Evolutionary conservation across 371 early-diverging fungal genomes (phyloP).

Genomic region (Mucor saturninus): DNA sequence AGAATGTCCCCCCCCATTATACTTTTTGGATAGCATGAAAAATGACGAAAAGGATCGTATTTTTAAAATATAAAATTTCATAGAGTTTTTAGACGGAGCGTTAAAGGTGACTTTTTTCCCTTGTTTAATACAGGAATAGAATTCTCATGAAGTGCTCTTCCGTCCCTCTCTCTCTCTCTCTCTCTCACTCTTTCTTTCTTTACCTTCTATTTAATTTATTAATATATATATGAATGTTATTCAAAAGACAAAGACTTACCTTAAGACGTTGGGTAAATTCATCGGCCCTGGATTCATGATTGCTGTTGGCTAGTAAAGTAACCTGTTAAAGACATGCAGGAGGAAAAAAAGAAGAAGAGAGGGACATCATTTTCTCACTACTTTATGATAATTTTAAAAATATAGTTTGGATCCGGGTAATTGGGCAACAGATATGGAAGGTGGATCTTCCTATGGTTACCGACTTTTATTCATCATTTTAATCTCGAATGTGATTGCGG

Average conservation of each 20-base stretch:
- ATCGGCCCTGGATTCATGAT: slow-evolving; percentile 59
- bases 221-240: slow-evolving; percentile 1
- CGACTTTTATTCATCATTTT: slow-evolving; percentile 74
- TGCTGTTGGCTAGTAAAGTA: slow-evolving; percentile 52
- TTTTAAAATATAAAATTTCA: no score
- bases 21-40: no score
- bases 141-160: no score
- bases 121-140: no score
- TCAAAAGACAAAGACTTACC: slow-evolving; percentile 15
- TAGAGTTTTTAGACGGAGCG: no score
- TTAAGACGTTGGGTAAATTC: slow-evolving; percentile 34
- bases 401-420: slow-evolving; percentile 74
- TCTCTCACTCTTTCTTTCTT: neutral
- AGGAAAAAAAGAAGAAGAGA: no score
- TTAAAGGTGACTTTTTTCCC: no score
- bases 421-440: slow-evolving; percentile 77
- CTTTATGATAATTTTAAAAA: no score
- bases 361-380: no score
- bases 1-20: no score
- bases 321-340: neutral
- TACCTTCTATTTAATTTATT: neutral
- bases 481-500: slow-evolving; percentile 77
- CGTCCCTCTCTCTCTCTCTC: no score
- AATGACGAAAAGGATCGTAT: no score
- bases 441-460: slow-evolving; percentile 80